These are phyloP conservation scores for Geranomyces michiganensis DNA, from an alignment of 192 early-diverging fungal species.

Conservation along the genomic window DNA sequence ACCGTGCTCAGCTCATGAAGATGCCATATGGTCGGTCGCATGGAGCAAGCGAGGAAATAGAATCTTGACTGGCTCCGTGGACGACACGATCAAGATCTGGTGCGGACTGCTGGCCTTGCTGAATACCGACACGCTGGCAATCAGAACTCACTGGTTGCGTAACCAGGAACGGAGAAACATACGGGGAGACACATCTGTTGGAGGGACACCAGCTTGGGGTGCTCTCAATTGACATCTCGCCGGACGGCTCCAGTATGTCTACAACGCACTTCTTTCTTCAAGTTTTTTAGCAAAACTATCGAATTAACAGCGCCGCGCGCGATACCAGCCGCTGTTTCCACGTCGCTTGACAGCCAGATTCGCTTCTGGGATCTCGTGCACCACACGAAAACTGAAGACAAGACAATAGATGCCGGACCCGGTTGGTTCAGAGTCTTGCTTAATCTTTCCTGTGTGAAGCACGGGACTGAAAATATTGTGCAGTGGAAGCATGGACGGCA, in stretches of 20 bases:
- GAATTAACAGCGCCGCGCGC: not conserved
- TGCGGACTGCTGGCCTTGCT: conserved; percentile 31
- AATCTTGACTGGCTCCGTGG: conserved; percentile 77
- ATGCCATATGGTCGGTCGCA: conserved; percentile 82
- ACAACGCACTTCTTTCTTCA: no score
- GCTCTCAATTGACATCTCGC: conserved; percentile 69
- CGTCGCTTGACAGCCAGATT: conserved; percentile 78
- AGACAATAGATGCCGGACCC: conserved; percentile 67
- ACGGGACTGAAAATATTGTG: not conserved
- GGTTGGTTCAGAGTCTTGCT: conserved; percentile 32
- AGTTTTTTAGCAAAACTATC: not conserved
- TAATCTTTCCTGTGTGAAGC: not conserved
- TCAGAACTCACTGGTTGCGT: not conserved
- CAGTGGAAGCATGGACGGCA: conserved; percentile 77
- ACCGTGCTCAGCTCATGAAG: conserved; percentile 66
- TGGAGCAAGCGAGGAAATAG: conserved; percentile 70
- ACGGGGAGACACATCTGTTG: conserved; percentile 56
- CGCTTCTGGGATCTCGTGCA: conserved; percentile 74
- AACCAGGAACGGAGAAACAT: conserved; percentile 66
- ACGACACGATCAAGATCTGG: conserved; percentile 82
- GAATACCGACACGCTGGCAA: not conserved
- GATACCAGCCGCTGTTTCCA: conserved; percentile 63
- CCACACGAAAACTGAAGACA: conserved; percentile 45
- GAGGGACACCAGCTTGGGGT: conserved; percentile 80
- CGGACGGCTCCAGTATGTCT: conserved; percentile 53